Percentiles rank a stretch among this genome's conserved stretches.
Conservation (phyloP, 306 rosid species). For the Amphicarpaea edgeworthii region DNA sequence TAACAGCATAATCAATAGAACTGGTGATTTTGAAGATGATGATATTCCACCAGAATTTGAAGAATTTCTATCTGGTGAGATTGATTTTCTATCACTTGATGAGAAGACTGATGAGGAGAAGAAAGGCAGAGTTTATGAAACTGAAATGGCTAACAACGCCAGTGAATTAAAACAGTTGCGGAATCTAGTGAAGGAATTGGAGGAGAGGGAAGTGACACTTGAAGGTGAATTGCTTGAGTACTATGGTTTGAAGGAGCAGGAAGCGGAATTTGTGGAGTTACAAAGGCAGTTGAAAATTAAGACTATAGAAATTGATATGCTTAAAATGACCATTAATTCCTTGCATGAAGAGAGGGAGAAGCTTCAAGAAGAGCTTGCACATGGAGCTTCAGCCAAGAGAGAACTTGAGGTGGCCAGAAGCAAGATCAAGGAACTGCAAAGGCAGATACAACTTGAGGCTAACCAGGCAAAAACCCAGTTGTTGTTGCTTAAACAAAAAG, state of each 20-base stretch:
- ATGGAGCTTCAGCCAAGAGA: conserved; percentile 58
- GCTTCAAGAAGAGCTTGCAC: conserved; percentile 68
- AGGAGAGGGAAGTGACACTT: conserved; percentile 84
- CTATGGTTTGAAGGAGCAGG: conserved; percentile 77
- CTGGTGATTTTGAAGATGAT: conserved; percentile 59
- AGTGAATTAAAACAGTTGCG: conserved; percentile 68
- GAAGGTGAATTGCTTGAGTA: conserved; percentile 83
- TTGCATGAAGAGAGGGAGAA: conserved; percentile 77
- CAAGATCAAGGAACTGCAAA: conserved; percentile 81
- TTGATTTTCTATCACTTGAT: conserved; percentile 60
- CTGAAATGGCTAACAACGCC: conserved; percentile 70
- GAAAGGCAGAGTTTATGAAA: conserved; percentile 63
- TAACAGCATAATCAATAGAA: conserved; percentile 66
- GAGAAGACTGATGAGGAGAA: conserved; percentile 45
- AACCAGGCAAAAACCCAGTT: conserved; percentile 79
- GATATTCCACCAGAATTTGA: conserved; percentile 74
- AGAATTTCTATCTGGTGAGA: conserved; percentile 71
- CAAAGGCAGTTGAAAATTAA: conserved; percentile 72
- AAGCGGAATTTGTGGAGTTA: conserved; percentile 66
- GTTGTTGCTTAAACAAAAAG: conserved; percentile 83
- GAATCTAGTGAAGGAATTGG: conserved; percentile 74
- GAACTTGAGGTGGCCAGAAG: conserved; percentile 75
- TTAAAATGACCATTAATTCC: conserved; percentile 72
- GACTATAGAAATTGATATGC: conserved; percentile 70
- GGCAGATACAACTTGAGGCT: conserved; percentile 82